phyloP scores from a whole-genome alignment of 768 basidiomycete genomes.

The Tulasnella sp. region DNA sequence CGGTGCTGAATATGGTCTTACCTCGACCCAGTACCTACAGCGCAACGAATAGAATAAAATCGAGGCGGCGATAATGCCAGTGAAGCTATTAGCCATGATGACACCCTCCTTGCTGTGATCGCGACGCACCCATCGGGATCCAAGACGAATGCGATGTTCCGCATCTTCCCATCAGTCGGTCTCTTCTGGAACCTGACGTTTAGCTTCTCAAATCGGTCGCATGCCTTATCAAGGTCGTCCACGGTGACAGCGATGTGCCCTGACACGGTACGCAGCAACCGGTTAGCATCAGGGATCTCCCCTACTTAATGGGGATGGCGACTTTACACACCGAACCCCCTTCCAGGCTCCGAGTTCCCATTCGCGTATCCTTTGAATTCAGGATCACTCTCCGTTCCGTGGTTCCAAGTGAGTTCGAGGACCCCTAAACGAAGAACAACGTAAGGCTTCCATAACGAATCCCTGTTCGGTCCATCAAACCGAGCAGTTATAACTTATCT shows the following conservation, averaged over 20 bases:
- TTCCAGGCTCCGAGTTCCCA: slow-evolving; percentile 77
- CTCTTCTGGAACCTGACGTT: slow-evolving; percentile 83
- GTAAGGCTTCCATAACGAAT: no score
- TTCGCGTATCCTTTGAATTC: slow-evolving; percentile 71
- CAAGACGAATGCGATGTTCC: slow-evolving; percentile 68
- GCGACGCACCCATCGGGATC: slow-evolving; percentile 59
- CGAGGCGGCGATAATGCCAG: background rate
- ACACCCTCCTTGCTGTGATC: no score
- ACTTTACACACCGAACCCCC: slow-evolving; percentile 27
- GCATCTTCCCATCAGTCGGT: slow-evolving; percentile 79
- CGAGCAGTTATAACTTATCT: slow-evolving; percentile 33
- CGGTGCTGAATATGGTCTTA: background rate
- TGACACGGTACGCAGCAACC: background rate
- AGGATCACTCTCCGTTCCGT: slow-evolving; percentile 75
- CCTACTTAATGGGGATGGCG: background rate
- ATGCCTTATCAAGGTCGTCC: slow-evolving; percentile 72
- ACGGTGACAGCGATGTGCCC: slow-evolving; percentile 82
- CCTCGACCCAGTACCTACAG: slow-evolving; percentile 28
- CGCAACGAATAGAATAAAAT: no score
- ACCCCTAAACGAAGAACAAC: slow-evolving; percentile 39
- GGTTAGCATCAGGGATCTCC: background rate
- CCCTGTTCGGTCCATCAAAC: background rate
- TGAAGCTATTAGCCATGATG: no score
- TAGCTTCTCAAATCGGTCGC: slow-evolving; percentile 68
- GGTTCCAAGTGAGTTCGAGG: slow-evolving; percentile 80